phyloP scores from a whole-genome alignment of 352 stramenopile genomes.

The Pythium brachiatum region DNA sequence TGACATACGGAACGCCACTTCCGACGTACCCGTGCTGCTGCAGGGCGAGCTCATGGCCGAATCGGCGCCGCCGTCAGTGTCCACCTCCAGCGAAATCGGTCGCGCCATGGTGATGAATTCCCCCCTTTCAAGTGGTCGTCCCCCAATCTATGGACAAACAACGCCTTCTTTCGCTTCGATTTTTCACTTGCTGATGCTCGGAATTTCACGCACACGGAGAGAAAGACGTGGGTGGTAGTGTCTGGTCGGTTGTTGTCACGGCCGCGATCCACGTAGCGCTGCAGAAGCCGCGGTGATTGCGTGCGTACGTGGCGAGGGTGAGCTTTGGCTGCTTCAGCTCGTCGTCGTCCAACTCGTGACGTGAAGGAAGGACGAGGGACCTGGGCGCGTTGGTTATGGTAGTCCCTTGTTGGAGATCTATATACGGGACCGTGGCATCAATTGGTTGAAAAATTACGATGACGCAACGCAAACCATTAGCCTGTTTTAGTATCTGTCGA shows the following conservation, averaged over 20 bases:
- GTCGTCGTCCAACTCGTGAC: slow-evolving; percentile 22
- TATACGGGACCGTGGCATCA: slow-evolving; percentile 11
- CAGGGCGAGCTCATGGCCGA: slow-evolving; percentile 59
- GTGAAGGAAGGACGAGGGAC: slow-evolving; percentile 23
- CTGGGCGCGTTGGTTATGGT: slow-evolving; percentile 21
- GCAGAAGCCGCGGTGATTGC: neutral
- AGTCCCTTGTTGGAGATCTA: slow-evolving; percentile 10
- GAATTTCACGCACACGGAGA: neutral
- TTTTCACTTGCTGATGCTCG: neutral
- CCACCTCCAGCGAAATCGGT: slow-evolving; percentile 46
- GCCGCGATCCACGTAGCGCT: neutral
- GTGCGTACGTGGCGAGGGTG: neutral
- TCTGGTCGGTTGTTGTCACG: neutral
- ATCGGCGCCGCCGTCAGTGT: slow-evolving; percentile 36
- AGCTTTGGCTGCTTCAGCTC: slow-evolving; percentile 6
- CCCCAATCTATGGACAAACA: neutral
- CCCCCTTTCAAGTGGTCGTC: neutral
- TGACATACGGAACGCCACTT: slow-evolving; percentile 60
- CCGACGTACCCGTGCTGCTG: slow-evolving; percentile 34
- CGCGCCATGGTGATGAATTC: slow-evolving; percentile 12
- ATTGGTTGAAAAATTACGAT: slow-evolving; percentile 18
- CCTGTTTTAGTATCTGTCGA: neutral
- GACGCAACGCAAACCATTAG: slow-evolving; percentile 2
- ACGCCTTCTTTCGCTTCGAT: neutral
- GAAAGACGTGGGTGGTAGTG: neutral